Percentiles rank a stretch among this genome's conserved stretches.
Evolutionary conservation across 805 yeast species (phyloP).

Genomic region (Teunomyces funiuensis): DNA sequence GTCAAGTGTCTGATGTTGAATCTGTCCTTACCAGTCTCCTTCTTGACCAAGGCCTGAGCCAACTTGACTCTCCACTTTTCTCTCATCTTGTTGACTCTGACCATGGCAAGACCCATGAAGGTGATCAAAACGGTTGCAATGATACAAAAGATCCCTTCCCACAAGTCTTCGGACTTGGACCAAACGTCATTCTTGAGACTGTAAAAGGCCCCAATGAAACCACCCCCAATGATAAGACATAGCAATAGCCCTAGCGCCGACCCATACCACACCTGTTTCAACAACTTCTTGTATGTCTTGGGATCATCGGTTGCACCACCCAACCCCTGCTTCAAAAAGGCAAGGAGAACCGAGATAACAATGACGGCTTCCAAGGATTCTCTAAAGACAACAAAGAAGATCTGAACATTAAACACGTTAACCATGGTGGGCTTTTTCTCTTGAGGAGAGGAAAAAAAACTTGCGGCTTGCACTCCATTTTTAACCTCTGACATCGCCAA

Average conservation of each 20-base stretch:
- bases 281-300: conserved; percentile 56
- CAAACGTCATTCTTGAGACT: conserved; percentile 79
- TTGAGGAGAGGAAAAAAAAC: not conserved
- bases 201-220: conserved; percentile 92
- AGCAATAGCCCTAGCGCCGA: conserved; percentile 67
- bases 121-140: conserved; percentile 89
- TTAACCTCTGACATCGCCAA: conserved; percentile 3
- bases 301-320: conserved; percentile 53
- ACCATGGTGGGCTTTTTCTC: conserved; percentile 30
- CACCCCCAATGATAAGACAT: conserved; percentile 86
- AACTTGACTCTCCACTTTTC: conserved; percentile 96
- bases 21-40: conserved; percentile 45
- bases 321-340: conserved; percentile 87
- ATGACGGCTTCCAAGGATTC: conserved; percentile 92
- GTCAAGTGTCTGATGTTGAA: conserved; percentile 37
- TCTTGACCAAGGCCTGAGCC: conserved; percentile 74
- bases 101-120: conserved; percentile 94
- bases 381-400: conserved; percentile 89
- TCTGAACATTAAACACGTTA: conserved; percentile 65
- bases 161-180: conserved; percentile 83
- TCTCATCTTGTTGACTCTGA: conserved; percentile 93
- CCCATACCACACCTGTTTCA: conserved; percentile 88
- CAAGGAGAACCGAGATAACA: conserved; percentile 85
- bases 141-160: conserved; percentile 95
- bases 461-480: not conserved